Conservation (phyloP, 352 stramenopile genomes). For the Hyphochytrium catenoides region DNA sequence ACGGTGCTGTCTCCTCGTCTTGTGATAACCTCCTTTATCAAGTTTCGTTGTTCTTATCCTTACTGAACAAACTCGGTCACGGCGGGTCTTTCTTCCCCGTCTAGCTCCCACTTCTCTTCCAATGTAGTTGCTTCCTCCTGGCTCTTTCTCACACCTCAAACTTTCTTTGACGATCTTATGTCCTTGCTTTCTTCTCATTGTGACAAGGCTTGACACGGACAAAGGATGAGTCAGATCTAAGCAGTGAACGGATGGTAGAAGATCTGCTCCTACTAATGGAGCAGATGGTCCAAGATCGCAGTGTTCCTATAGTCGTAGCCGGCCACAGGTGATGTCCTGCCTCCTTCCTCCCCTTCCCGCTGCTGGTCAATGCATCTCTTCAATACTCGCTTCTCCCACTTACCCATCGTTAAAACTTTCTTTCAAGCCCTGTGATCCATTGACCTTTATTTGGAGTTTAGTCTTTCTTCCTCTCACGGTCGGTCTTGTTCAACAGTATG, state of each 20-base stretch:
- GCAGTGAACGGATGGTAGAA: slow-evolving; percentile 36
- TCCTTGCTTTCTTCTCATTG: not conserved
- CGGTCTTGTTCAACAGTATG: slow-evolving; percentile 18
- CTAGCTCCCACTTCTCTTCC: no score
- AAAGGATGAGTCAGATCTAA: slow-evolving; percentile 31
- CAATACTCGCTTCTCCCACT: no score
- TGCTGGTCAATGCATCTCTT: no score
- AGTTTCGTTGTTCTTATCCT: slow-evolving; percentile 1
- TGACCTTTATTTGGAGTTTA: not conserved
- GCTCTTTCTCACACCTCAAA: no score
- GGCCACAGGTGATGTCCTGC: slow-evolving; percentile 61
- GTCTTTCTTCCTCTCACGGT: not conserved
- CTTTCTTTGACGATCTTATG: no score
- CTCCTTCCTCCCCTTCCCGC: no score
- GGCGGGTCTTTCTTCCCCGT: not conserved
- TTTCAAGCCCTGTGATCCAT: not conserved
- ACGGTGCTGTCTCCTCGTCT: slow-evolving; percentile 14
- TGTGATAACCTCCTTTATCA: no score
- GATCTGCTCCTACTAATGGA: slow-evolving; percentile 31
- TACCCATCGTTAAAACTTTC: no score
- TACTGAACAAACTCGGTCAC: not conserved
- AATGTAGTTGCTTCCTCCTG: no score
- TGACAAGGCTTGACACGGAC: slow-evolving; percentile 24
- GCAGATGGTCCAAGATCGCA: slow-evolving; percentile 21
- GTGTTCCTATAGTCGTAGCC: slow-evolving; percentile 32